Conservation (phyloP, 2,329 filamentous ascomycete genomes). For the Aspergillus phoenicis region DNA sequence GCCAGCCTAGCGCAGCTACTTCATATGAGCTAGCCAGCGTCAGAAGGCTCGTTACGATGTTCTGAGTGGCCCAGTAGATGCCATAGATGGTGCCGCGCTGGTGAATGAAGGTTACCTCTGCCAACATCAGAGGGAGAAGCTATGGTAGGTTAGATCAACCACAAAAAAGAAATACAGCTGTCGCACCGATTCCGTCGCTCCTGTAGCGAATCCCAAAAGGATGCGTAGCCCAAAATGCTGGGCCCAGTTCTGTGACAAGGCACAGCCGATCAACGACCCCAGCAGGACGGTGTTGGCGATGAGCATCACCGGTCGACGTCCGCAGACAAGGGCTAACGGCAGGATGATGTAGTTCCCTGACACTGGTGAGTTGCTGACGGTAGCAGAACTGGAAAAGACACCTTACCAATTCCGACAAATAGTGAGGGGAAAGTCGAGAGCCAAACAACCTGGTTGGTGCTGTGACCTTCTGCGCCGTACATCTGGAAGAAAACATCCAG, state of each 20-base stretch:
- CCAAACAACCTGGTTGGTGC: conserved; percentile 34
- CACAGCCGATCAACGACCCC: conserved; percentile 38
- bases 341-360: conserved; percentile 42
- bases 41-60: conserved; percentile 35
- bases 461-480: conserved; percentile 32
- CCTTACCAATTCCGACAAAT: conserved; percentile 43
- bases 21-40: conserved; percentile 42
- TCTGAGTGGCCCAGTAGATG: conserved; percentile 45
- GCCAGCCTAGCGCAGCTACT: conserved; percentile 40
- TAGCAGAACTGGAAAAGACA: too few relatives aligned
- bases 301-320: conserved; percentile 42
- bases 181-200: conserved; percentile 40
- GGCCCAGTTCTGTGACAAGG: conserved; percentile 35
- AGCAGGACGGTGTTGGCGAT: conserved; percentile 36
- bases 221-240: conserved; percentile 43
- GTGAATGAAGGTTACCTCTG: conserved; percentile 47
- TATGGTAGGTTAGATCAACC: background rate
- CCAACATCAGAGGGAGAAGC: conserved; percentile 43
- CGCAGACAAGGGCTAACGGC: conserved; percentile 43
- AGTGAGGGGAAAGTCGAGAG: conserved; percentile 43
- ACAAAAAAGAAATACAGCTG: too few relatives aligned
- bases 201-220: conserved; percentile 42
- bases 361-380: background rate
- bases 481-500: conserved; percentile 37
- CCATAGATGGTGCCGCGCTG: conserved; percentile 42